A percentile compares a stretch with the other conserved stretches of the same genome.
These are phyloP conservation scores for Corylus avellana DNA, from an alignment of 306 rosid genomes.

Conservation along the genomic window DNA sequence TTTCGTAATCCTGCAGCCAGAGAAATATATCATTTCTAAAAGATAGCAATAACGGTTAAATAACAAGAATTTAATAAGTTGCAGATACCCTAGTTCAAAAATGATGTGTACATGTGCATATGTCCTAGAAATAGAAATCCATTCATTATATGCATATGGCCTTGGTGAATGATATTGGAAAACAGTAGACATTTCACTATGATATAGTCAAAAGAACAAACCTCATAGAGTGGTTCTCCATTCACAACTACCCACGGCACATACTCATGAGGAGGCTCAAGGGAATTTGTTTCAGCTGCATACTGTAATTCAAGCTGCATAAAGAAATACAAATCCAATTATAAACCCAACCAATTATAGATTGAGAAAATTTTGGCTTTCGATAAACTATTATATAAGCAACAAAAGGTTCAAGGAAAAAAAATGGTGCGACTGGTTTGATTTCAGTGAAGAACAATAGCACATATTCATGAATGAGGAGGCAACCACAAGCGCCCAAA, in stretches of 20 bases:
- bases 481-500: background rate
- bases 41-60: background rate
- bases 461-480: background rate
- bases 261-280: slow-evolving; percentile 78
- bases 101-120: background rate
- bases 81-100: background rate
- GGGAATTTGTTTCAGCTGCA: slow-evolving; percentile 66
- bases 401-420: background rate
- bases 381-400: background rate
- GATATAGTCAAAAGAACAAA: slow-evolving; percentile 31
- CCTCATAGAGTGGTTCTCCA: slow-evolving; percentile 87
- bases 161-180: background rate
- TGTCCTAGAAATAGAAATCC: background rate
- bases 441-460: background rate
- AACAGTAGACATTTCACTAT: background rate
- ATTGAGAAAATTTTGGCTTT: background rate
- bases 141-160: background rate
- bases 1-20: slow-evolving; percentile 68
- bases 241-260: slow-evolving; percentile 95
- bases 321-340: slow-evolving; percentile 11
- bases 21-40: slow-evolving; percentile 11
- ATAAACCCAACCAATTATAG: background rate
- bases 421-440: background rate
- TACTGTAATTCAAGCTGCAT: slow-evolving; percentile 77
- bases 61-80: background rate